These are phyloP conservation scores for Antarctomyces pellizariae DNA, from an alignment of 495 filamentous ascomycete species.

Conservation along the genomic window DNA sequence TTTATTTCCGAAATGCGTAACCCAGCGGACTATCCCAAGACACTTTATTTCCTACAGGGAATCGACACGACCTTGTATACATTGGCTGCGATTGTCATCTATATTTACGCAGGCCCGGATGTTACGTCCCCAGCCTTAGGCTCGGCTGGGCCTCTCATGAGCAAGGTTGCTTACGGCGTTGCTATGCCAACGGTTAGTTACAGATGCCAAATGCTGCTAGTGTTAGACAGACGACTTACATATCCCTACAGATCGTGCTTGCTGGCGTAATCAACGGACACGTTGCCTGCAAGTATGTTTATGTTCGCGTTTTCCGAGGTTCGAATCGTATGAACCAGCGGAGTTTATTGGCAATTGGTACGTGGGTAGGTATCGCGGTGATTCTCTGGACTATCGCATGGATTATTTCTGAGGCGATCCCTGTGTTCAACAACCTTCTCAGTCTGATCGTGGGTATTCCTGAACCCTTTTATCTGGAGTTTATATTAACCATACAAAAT, in stretches of 20 bases:
- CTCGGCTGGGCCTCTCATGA: slow-evolving; percentile 32
- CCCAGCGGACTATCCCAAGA: slow-evolving; percentile 40
- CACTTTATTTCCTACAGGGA: slow-evolving; percentile 37
- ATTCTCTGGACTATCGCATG: slow-evolving; percentile 10
- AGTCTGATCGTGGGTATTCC: no score
- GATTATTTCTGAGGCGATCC: slow-evolving; percentile 16
- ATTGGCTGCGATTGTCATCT: slow-evolving; percentile 42
- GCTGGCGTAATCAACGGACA: slow-evolving; percentile 45
- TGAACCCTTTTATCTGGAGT: no score
- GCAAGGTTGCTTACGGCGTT: slow-evolving; percentile 57
- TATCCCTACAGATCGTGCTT: no score
- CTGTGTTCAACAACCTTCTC: slow-evolving; percentile 14
- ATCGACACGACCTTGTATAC: slow-evolving; percentile 47
- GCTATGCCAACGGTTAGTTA: slow-evolving; percentile 53
- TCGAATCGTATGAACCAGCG: slow-evolving; percentile 14
- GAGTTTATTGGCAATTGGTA: slow-evolving; percentile 14
- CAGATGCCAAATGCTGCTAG: slow-evolving; percentile 23
- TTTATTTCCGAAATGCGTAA: slow-evolving; percentile 60
- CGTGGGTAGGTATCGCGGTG: slow-evolving; percentile 16
- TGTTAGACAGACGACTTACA: neutral
- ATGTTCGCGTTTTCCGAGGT: slow-evolving; percentile 17
- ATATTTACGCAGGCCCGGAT: slow-evolving; percentile 43
- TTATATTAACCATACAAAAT: no score
- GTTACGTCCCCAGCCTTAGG: slow-evolving; percentile 48
- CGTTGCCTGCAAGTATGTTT: slow-evolving; percentile 18